phyloP scores from a whole-genome alignment of 192 early-diverging fungal genomes.

The Linnemannia exigua region DNA sequence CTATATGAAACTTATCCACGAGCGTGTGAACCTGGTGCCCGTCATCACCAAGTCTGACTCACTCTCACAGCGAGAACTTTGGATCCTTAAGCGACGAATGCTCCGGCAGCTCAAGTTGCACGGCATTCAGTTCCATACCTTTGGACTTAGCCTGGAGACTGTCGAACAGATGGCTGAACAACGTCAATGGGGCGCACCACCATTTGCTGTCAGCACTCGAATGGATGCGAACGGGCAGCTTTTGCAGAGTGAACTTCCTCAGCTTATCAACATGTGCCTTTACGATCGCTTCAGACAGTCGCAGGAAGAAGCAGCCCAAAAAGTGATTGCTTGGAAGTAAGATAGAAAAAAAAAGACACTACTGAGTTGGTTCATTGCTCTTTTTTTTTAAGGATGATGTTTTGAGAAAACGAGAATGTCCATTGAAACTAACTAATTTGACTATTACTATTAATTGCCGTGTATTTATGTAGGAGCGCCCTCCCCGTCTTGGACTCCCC shows the following conservation, averaged over 20 bases:
- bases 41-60: slow-evolving; percentile 96
- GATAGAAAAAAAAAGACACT: not conserved
- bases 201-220: slow-evolving; percentile 46
- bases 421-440: not conserved
- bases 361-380: not conserved
- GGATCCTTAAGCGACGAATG: slow-evolving; percentile 89
- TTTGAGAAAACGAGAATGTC: not conserved
- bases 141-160: slow-evolving; percentile 26
- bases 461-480: not conserved
- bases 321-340: slow-evolving; percentile 49
- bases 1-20: slow-evolving; percentile 94
- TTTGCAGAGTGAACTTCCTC: slow-evolving; percentile 28
- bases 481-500: not conserved
- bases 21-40: slow-evolving; percentile 94
- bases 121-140: slow-evolving; percentile 48
- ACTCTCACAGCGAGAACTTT: slow-evolving; percentile 86
- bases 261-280: slow-evolving; percentile 27
- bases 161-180: slow-evolving; percentile 36
- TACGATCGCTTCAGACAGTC: slow-evolving; percentile 34
- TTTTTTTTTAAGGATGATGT: not conserved
- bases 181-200: slow-evolving; percentile 40
- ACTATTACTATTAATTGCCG: not conserved
- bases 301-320: slow-evolving; percentile 37
- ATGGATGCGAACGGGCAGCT: slow-evolving; percentile 22
- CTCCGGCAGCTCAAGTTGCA: slow-evolving; percentile 46